Percentiles rank a stretch among this genome's conserved stretches.
These are phyloP conservation scores for Entomortierella chlamydospora DNA, from an alignment of 192 early-diverging fungal species.

Conservation along the genomic window DNA sequence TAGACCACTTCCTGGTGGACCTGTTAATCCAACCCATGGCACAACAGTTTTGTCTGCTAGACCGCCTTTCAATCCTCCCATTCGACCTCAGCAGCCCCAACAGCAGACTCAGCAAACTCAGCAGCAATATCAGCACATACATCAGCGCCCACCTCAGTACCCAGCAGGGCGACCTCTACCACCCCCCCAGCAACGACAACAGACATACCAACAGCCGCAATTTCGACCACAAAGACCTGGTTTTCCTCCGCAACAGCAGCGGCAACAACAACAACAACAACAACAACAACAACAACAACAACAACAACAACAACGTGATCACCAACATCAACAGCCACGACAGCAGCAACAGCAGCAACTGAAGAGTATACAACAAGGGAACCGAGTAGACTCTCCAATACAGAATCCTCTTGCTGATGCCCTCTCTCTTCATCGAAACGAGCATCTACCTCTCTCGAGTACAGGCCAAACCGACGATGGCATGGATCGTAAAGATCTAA, in stretches of 20 bases:
- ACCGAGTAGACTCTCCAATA: too few relatives aligned
- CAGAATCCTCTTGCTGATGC: too few relatives aligned
- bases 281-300: constrained; percentile 4
- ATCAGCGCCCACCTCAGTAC: not conserved
- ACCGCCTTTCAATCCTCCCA: not conserved
- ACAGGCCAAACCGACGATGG: not conserved
- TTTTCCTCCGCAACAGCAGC: not conserved
- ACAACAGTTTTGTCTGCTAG: not conserved
- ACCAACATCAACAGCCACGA: not conserved
- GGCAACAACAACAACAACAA: not conserved
- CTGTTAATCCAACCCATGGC: not conserved
- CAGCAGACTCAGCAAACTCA: not conserved
- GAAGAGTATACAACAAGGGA: not conserved
- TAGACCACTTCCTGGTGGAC: not conserved
- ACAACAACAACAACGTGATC: not conserved
- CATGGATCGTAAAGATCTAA: not conserved
- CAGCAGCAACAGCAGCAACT: constrained; percentile 14
- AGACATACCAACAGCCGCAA: not conserved
- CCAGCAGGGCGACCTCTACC: not conserved
- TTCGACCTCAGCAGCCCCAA: not conserved
- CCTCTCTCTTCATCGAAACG: too few relatives aligned
- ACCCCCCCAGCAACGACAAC: constrained; percentile 5
- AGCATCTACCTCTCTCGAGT: not conserved
- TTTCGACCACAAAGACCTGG: not conserved
- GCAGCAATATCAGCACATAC: not conserved